These are phyloP conservation scores for Claviceps fusiformis DNA, from an alignment of 2,329 filamentous ascomycete species.

Conservation along the genomic window DNA sequence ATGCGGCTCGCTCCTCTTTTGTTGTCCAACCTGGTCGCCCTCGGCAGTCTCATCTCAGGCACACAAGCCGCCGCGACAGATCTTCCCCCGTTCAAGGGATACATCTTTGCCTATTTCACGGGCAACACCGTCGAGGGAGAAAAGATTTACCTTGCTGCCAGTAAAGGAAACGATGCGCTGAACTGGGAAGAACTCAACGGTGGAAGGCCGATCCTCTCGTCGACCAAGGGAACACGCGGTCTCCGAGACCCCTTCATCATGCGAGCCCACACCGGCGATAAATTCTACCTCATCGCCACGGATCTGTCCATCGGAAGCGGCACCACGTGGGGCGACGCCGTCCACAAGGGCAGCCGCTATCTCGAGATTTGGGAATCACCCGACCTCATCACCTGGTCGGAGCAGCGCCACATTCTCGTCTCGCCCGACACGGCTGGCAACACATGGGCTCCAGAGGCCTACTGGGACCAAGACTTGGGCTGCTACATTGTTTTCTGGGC, in stretches of 20 bases:
- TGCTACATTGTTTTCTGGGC: slow-evolving; percentile 1
- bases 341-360: neutral
- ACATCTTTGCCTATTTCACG: slow-evolving; percentile 1
- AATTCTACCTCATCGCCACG: slow-evolving; percentile 1
- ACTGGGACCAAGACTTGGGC: neutral
- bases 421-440: neutral
- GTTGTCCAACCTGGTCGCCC: neutral
- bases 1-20: neutral
- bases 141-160: neutral
- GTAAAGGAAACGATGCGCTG: neutral
- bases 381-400: neutral
- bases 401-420: neutral
- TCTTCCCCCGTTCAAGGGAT: neutral
- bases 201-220: neutral
- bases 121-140: slow-evolving; percentile 1
- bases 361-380: slow-evolving; percentile 1
- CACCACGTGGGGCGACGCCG: neutral
- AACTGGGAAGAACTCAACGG: neutral
- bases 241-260: slow-evolving; percentile 2
- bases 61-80: neutral
- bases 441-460: neutral
- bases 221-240: neutral
- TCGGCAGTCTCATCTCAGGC: neutral
- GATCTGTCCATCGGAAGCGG: slow-evolving; percentile 1
- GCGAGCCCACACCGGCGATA: slow-evolving; percentile 1